Conservation (phyloP, 177 flowering plant species). For the Vitis hybrid region DNA sequence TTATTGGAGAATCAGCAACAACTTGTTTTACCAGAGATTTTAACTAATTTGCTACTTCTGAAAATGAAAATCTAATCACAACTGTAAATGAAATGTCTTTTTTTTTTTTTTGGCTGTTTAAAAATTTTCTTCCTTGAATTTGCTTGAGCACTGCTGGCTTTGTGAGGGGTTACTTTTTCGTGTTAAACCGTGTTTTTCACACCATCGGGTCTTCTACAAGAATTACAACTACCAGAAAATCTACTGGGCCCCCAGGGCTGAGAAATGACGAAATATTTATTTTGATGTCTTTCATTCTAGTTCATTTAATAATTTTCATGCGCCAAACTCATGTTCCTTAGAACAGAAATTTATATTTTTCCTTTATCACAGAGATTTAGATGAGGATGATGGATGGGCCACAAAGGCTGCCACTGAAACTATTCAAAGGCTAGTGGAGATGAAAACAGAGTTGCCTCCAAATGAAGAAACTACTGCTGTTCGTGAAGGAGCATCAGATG, state of each 20-base stretch:
- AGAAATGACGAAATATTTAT: neutral
- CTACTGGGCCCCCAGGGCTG: neutral
- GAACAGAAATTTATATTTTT: constrained; percentile 2
- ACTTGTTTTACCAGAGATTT: no score
- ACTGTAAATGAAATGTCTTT: neutral
- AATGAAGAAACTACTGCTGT: constrained; percentile 11
- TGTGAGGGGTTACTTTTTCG: neutral
- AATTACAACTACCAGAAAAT: neutral
- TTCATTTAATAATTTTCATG: neutral
- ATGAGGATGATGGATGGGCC: constrained; percentile 34
- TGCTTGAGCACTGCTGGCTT: neutral
- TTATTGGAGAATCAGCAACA: neutral
- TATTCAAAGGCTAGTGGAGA: constrained; percentile 43
- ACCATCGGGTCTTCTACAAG: neutral
- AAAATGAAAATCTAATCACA: neutral
- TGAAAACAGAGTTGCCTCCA: constrained; percentile 9
- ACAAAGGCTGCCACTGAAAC: constrained; percentile 35
- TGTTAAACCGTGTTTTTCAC: neutral
- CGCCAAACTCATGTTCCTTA: neutral
- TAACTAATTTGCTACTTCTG: neutral
- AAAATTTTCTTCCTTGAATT: neutral
- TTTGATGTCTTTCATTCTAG: neutral
- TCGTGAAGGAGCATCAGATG: constrained; percentile 13
- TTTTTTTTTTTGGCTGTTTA: neutral
- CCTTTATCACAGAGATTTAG: constrained; percentile 26